Conservation (phyloP, 2,329 filamentous ascomycete species). For the Escovopsis sp. region DNA sequence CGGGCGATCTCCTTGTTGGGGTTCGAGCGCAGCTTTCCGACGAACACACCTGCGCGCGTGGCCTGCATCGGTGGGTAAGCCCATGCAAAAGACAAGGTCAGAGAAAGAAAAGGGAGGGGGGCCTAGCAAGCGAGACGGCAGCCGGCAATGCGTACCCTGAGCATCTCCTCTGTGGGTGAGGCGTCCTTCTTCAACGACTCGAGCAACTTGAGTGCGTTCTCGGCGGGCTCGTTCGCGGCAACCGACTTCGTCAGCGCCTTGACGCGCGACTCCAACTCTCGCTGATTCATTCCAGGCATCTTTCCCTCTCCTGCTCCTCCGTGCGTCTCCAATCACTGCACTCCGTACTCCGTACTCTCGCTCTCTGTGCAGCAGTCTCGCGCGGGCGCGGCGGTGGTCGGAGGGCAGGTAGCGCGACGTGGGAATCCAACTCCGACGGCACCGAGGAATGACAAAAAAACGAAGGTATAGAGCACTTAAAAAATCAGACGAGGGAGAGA, state of each 20-base stretch:
- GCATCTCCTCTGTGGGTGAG: conserved; percentile 72
- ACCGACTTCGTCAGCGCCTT: conserved; percentile 71
- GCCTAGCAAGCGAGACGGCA: background rate
- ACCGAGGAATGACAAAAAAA: too few relatives aligned
- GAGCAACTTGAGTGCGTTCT: conserved; percentile 59
- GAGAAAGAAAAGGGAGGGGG: background rate
- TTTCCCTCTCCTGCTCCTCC: background rate
- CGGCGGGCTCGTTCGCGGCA: conserved; percentile 55
- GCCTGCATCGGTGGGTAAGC: conserved; percentile 29
- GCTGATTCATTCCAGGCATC: conserved; percentile 50
- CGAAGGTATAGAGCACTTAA: too few relatives aligned
- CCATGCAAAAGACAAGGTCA: background rate
- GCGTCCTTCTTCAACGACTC: conserved; percentile 68
- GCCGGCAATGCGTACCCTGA: conserved; percentile 42
- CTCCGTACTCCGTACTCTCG: background rate
- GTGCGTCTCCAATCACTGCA: background rate
- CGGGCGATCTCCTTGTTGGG: conserved; percentile 67
- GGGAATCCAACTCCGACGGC: too few relatives aligned
- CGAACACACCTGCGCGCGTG: conserved; percentile 80
- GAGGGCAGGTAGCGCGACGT: background rate
- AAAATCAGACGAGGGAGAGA: too few relatives aligned
- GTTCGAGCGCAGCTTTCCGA: conserved; percentile 68
- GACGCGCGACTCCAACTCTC: conserved; percentile 64
- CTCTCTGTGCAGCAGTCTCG: background rate
- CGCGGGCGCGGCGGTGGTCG: background rate